Conservation (phyloP, 768 basidiomycete species). For the Kwoniella dendrophila region DNA sequence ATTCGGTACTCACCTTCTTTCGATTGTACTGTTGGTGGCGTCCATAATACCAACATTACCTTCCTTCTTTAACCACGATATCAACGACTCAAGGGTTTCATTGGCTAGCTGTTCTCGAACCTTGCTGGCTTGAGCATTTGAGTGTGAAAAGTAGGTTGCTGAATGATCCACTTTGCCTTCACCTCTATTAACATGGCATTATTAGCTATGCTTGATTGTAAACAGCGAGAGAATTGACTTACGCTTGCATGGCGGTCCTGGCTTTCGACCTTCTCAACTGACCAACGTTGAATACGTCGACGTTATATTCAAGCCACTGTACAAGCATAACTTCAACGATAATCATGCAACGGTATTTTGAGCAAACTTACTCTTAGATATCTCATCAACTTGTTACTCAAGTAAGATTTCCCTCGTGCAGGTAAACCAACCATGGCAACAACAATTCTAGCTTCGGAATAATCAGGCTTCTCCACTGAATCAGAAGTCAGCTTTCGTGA, state of each 20-base stretch:
- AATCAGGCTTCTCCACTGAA: conserved; percentile 93
- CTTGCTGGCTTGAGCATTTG: conserved; percentile 74
- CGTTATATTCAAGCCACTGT: conserved; percentile 98
- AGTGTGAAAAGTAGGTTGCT: conserved; percentile 83
- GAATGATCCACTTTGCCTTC: conserved; percentile 90
- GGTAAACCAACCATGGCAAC: conserved; percentile 97
- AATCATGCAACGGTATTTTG: background rate
- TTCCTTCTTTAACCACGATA: conserved; percentile 87
- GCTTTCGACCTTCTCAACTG: conserved; percentile 88
- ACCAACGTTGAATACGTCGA: conserved; percentile 98
- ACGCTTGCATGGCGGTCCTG: conserved; percentile 34
- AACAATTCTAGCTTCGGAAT: conserved; percentile 97
- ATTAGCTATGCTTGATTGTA: background rate
- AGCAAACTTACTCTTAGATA: conserved; percentile 75
- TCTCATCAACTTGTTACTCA: conserved; percentile 95
- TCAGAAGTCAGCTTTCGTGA: too few species aligned
- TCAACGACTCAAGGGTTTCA: conserved; percentile 92
- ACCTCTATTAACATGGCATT: conserved; percentile 59
- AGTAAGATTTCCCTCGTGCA: conserved; percentile 96
- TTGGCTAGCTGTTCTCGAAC: conserved; percentile 79
- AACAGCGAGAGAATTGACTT: background rate
- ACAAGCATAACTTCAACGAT: background rate
- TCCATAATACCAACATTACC: conserved; percentile 98
- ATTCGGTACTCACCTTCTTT: conserved; percentile 66
- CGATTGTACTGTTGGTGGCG: conserved; percentile 88